Conservation (phyloP, 257 asterid species). For the Marsdenia floribunda region DNA sequence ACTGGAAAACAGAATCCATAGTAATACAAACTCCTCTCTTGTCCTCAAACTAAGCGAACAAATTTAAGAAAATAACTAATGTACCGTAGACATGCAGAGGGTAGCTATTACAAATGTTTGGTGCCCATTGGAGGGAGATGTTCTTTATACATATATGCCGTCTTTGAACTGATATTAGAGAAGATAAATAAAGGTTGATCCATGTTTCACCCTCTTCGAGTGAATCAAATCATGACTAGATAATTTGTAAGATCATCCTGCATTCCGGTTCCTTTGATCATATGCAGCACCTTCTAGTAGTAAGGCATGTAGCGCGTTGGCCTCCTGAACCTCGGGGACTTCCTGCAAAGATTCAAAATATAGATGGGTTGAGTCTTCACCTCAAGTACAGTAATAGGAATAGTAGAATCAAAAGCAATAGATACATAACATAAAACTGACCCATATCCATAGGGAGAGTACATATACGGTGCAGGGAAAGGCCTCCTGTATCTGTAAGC, state of each 20-base stretch:
- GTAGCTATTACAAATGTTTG: neutral
- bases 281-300: constrained; percentile 25
- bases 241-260: neutral
- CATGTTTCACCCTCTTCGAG: neutral
- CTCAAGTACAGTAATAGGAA: neutral
- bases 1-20: neutral
- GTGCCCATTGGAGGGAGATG: neutral
- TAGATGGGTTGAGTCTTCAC: neutral
- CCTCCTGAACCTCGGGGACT: constrained; percentile 86
- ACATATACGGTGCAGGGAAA: constrained; percentile 62
- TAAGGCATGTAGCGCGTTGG: constrained; percentile 84
- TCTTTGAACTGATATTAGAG: neutral
- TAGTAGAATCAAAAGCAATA: neutral
- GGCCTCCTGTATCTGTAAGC: constrained; percentile 75
- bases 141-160: neutral
- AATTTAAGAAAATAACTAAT: neutral
- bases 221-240: neutral
- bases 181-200: neutral
- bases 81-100: neutral
- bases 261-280: neutral
- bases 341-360: constrained; percentile 42
- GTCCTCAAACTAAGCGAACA: neutral
- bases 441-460: constrained; percentile 86
- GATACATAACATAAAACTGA: constrained; percentile 18
- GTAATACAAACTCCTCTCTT: neutral